phyloP scores from a whole-genome alignment of 768 basidiomycete genomes.

The Rubroboletus satanas region DNA sequence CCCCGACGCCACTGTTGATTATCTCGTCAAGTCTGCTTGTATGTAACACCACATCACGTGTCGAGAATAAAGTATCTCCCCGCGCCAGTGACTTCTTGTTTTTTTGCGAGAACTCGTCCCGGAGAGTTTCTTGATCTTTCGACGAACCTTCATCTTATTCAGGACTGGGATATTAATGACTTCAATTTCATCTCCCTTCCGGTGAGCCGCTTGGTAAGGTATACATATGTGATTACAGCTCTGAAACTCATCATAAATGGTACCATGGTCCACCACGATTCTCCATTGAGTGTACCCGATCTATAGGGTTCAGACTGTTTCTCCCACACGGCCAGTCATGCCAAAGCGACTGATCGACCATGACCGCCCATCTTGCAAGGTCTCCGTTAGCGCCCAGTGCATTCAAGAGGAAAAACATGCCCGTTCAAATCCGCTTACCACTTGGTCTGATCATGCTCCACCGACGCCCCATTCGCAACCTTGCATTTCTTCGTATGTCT shows the following conservation, averaged over 20 bases:
- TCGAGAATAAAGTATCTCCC: background rate
- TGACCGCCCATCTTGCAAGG: background rate
- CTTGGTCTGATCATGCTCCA: background rate
- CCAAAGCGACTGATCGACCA: background rate
- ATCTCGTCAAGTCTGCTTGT: background rate
- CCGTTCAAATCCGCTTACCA: background rate
- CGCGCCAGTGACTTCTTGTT: background rate
- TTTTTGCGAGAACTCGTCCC: background rate
- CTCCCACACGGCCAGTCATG: background rate
- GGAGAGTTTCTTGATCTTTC: background rate
- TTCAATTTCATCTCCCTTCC: background rate
- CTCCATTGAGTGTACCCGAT: background rate
- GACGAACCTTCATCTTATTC: background rate
- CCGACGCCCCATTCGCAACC: conserved; percentile 12
- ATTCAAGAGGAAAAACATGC: background rate
- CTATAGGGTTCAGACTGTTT: background rate
- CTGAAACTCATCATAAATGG: background rate
- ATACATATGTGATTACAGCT: background rate
- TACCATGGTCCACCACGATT: background rate
- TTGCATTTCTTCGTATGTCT: conserved; percentile 29
- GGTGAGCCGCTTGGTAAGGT: background rate
- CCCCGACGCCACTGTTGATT: background rate
- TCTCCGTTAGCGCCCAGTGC: background rate
- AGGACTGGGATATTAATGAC: background rate
- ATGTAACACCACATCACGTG: background rate